Evolutionary conservation across 2,329 filamentous ascomycete genomes (phyloP).

Genomic region (Sclerotinia nivalis): DNA sequence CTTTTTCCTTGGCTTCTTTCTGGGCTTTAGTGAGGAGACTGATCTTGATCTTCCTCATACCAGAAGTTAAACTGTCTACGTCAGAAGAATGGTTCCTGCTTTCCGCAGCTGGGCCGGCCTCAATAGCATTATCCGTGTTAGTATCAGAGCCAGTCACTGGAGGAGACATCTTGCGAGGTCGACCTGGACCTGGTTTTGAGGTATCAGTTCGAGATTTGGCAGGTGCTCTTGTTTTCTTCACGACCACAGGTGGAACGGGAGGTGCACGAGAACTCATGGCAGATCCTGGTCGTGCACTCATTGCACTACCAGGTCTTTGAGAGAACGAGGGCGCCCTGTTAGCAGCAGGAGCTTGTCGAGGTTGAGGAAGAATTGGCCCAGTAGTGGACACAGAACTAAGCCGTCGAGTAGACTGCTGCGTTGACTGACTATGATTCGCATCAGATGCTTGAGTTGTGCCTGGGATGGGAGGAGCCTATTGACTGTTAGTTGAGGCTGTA

Average conservation of each 20-base stretch:
- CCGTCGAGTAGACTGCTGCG: constrained; percentile 41
- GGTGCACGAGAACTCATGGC: constrained; percentile 46
- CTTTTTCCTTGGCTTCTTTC: constrained; percentile 53
- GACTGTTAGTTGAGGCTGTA: not conserved
- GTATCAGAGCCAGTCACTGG: constrained; percentile 30
- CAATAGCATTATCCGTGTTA: not conserved
- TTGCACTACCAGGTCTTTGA: constrained; percentile 46
- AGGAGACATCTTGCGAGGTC: constrained; percentile 36
- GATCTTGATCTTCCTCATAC: constrained; percentile 64
- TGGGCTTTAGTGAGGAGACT: constrained; percentile 58
- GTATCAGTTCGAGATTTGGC: constrained; percentile 46
- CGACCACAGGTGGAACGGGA: constrained; percentile 45
- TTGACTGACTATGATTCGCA: constrained; percentile 34
- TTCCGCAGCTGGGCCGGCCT: constrained; percentile 21
- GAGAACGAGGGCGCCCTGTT: constrained; percentile 37
- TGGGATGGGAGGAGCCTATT: not conserved
- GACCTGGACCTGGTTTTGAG: constrained; percentile 38
- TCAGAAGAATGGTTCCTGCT: constrained; percentile 38
- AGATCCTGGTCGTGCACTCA: constrained; percentile 47
- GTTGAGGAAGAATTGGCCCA: constrained; percentile 36
- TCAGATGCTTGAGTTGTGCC: constrained; percentile 40
- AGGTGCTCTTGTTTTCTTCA: constrained; percentile 61
- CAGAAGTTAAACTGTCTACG: constrained; percentile 56
- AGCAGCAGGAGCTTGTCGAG: constrained; percentile 29
- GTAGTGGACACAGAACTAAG: constrained; percentile 49